Evolutionary conservation across 305 asterid species (phyloP).

Genomic region (Rubia peregrina): DNA sequence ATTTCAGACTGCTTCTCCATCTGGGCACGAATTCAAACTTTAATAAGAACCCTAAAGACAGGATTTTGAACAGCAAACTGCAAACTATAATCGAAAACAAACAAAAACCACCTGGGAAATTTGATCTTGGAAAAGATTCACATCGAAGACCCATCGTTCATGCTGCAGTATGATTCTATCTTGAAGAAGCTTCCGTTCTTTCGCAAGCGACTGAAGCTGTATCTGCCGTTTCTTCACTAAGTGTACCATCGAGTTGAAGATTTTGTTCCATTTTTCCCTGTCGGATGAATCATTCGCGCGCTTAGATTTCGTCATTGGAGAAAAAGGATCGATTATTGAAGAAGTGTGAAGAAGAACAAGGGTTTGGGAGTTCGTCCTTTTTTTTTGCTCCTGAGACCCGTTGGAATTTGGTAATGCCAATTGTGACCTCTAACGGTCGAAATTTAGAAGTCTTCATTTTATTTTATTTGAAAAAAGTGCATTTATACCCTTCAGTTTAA

Average conservation of each 20-base stretch:
- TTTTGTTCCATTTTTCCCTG: conserved; percentile 47
- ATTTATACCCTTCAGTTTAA: no score
- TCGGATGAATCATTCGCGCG: conserved; percentile 24
- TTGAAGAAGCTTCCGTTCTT: conserved; percentile 51
- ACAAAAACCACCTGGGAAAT: conserved; percentile 44
- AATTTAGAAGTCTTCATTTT: neutral
- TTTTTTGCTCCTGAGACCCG: neutral
- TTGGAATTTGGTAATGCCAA: conserved; percentile 1
- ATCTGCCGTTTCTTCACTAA: conserved; percentile 38
- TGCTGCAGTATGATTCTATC: conserved; percentile 31
- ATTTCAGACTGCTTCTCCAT: conserved; percentile 27
- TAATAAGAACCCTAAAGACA: conserved; percentile 15
- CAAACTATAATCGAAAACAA: neutral
- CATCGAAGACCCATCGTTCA: conserved; percentile 28
- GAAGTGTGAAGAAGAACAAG: neutral
- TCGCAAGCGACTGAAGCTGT: conserved; percentile 29
- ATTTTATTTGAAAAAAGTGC: no score
- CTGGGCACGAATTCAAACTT: conserved; percentile 34
- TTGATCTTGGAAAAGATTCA: conserved; percentile 25
- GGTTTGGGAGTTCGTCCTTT: conserved; percentile 15
- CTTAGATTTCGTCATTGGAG: conserved; percentile 45
- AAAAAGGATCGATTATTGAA: neutral
- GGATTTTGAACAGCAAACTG: neutral
- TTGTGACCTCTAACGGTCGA: conserved; percentile 42
- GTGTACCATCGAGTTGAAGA: conserved; percentile 40